phyloP scores from a whole-genome alignment of 257 asterid genomes.

The Apocynum venetum region DNA sequence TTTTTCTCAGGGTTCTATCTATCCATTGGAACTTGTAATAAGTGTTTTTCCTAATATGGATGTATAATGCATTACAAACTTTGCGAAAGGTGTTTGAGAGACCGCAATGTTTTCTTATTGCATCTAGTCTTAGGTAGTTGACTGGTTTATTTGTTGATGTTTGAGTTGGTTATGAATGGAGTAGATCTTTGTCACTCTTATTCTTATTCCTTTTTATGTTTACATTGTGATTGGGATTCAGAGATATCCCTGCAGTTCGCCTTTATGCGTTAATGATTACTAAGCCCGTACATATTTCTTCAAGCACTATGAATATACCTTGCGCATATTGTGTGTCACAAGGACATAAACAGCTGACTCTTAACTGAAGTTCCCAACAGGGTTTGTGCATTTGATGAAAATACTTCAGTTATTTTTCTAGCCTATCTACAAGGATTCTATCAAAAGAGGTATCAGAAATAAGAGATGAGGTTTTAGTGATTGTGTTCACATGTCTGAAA shows the following conservation, averaged over 20 bases:
- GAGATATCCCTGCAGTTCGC: background rate
- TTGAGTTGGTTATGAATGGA: background rate
- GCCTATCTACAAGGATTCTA: background rate
- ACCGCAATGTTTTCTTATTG: background rate
- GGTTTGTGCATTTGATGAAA: background rate
- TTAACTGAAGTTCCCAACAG: background rate
- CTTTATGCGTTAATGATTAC: too few species aligned
- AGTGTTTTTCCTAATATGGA: background rate
- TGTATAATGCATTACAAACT: background rate
- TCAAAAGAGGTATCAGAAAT: background rate
- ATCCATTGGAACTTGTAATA: background rate
- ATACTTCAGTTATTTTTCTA: background rate
- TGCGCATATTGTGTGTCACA: background rate
- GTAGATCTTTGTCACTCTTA: background rate
- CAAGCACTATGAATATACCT: background rate
- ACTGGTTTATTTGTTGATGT: background rate
- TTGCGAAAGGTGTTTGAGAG: background rate
- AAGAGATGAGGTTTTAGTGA: background rate
- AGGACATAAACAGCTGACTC: background rate
- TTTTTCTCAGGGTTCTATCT: conserved; percentile 20
- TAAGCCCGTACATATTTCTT: background rate
- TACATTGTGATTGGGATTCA: background rate
- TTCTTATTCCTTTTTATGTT: background rate
- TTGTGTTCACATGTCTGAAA: too few species aligned
- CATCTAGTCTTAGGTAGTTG: background rate